phyloP scores from a whole-genome alignment of 2,329 filamentous ascomycete species.

The Xylaria sp. region DNA sequence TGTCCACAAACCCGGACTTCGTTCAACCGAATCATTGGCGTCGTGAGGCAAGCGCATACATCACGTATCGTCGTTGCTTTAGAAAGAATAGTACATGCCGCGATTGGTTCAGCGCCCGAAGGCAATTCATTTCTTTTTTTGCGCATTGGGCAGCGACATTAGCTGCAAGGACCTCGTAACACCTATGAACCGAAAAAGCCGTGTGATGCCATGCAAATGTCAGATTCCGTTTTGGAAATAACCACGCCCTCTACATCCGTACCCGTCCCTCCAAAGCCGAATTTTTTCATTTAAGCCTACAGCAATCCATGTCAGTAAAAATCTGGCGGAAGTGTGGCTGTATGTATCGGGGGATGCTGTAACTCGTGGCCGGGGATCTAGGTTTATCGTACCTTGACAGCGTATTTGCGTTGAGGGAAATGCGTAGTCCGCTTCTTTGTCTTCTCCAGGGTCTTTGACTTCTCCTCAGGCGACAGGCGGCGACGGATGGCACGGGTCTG shows the following conservation, averaged over 20 bases:
- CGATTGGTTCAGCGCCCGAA: slow-evolving; percentile 45
- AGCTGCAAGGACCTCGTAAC: slow-evolving; percentile 53
- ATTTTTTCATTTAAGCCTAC: slow-evolving; percentile 46
- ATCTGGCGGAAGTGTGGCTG: not conserved
- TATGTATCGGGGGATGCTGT: not conserved
- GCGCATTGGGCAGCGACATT: slow-evolving; percentile 52
- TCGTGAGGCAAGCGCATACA: slow-evolving; percentile 30
- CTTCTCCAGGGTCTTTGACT: slow-evolving; percentile 86
- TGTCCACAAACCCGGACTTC: slow-evolving; percentile 1
- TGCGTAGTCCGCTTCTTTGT: slow-evolving; percentile 94
- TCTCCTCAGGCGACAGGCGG: slow-evolving; percentile 92
- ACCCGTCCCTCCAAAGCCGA: slow-evolving; percentile 43
- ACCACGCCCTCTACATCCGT: slow-evolving; percentile 50
- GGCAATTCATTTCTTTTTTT: slow-evolving; percentile 48
- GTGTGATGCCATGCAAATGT: slow-evolving; percentile 55
- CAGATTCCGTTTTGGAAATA: slow-evolving; percentile 51
- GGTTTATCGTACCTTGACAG: slow-evolving; percentile 83
- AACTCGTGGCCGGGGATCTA: not conserved
- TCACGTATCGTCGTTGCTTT: slow-evolving; percentile 32
- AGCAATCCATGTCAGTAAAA: slow-evolving; percentile 15
- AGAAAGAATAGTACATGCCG: slow-evolving; percentile 11
- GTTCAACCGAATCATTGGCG: slow-evolving; percentile 28
- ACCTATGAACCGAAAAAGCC: slow-evolving; percentile 55
- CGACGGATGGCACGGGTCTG: slow-evolving; percentile 98
- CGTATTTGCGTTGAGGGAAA: slow-evolving; percentile 99